phyloP scores from a whole-genome alignment of 2,329 filamentous ascomycete genomes.

The Colletotrichum trifolii region DNA sequence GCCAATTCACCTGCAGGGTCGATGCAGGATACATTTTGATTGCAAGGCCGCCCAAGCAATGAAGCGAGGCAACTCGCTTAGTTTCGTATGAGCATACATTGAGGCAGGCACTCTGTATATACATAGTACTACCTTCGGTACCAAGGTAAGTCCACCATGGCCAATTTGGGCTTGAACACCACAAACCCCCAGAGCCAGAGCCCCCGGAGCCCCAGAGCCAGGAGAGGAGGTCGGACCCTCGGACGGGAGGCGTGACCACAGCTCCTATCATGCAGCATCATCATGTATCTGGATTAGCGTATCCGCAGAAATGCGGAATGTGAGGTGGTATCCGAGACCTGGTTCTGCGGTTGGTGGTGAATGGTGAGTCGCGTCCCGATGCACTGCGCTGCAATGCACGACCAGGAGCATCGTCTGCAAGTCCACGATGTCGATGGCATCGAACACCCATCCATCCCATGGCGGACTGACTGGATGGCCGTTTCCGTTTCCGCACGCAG shows the following conservation, averaged over 20 bases:
- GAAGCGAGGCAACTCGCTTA: no score
- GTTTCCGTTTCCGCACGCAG: conserved; percentile 33
- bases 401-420: conserved; percentile 21
- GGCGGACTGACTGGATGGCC: conserved; percentile 5
- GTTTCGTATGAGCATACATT: no score
- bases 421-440: conserved; percentile 28
- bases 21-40: no score
- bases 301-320: not conserved
- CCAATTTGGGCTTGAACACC: no score
- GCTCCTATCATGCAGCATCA: not conserved
- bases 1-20: no score
- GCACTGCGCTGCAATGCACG: conserved; percentile 32
- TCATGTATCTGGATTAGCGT: not conserved
- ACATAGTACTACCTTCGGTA: no score
- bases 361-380: conserved; percentile 22
- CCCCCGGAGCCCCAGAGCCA: not conserved
- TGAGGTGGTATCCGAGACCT: not conserved
- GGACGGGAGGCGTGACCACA: conserved; percentile 27
- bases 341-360: not conserved
- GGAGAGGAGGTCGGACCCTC: not conserved
- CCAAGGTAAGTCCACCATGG: no score
- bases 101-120: no score
- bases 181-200: no score
- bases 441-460: conserved; percentile 22
- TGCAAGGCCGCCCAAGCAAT: no score